Conservation (phyloP, 371 early-diverging fungal species). For the Mortierella polycephala region DNA sequence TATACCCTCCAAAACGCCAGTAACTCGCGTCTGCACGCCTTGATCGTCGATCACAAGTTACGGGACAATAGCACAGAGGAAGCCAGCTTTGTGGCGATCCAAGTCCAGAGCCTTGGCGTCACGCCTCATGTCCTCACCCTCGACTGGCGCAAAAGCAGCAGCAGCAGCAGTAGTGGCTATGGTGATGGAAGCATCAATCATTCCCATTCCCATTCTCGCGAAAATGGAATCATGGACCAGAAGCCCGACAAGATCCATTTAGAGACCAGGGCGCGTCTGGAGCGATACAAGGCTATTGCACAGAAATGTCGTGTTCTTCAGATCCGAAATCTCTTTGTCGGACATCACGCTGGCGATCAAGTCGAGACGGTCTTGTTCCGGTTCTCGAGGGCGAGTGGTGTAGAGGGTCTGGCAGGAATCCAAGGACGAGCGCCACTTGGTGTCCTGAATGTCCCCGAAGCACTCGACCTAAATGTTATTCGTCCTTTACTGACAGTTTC, state of each 20-base stretch:
- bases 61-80: conserved; percentile 36
- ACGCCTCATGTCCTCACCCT: conserved; percentile 38
- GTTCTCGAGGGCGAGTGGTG: conserved; percentile 60
- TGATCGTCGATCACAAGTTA: conserved; percentile 44
- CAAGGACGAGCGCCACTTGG: conserved; percentile 41
- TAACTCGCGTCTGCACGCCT: conserved; percentile 15
- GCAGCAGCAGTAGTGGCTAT: background rate
- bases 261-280: conserved; percentile 59
- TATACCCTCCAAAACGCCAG: background rate
- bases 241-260: conserved; percentile 42
- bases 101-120: conserved; percentile 18
- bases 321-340: conserved; percentile 57
- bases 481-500: conserved; percentile 55
- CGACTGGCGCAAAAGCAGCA: background rate
- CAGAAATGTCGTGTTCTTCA: conserved; percentile 40
- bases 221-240: background rate
- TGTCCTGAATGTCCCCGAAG: conserved; percentile 15
- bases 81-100: conserved; percentile 23
- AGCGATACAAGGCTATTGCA: conserved; percentile 58
- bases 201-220: too few relatives aligned
- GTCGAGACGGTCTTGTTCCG: conserved; percentile 66
- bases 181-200: background rate
- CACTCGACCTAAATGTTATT: conserved; percentile 34
- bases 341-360: conserved; percentile 65
- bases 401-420: conserved; percentile 64